Base-by-base conservation (phyloP, 345 rosid genomes). In the Bruguiera gymnorhiza region DNA sequence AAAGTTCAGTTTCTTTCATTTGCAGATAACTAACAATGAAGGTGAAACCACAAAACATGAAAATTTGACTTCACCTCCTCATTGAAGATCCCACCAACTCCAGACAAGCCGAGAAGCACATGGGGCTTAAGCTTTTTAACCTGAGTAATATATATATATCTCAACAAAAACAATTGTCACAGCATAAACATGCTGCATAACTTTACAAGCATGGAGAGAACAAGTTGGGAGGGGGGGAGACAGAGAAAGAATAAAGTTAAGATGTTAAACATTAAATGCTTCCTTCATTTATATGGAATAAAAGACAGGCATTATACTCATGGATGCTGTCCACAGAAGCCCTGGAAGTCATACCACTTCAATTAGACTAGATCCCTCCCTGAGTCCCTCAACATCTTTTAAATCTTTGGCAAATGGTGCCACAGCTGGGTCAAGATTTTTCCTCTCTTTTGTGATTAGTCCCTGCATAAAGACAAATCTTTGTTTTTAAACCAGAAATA, bases 51-150 rank as follows among this genome's bases (percentile, higher is more conserved):
- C 9, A 52, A 31, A 67, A 30, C 57, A 63, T 21, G 52, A 59
- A 62, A 62, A 11, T 50, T 52, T 37, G 67, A n/a, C 20, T 74
- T 67, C 68, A 95, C 99, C 91, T 90, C 96, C 81, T 85, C 96
- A 56, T 63, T 58, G 85, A 95, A 95, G 85, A 92, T 69, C 31
- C 99, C 98, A 65, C 97, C 97, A 75, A 95, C 99, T 80, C 99
- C 98, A 78, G 99, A 95, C 79, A 95, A 82, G 80, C 99, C 99
- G 79, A 95, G 96, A 78, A 95, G 96, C 79, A 90, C 99, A 77
- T 88, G 89, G 21, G 99, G 99, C 80, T 80, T 92, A 74, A 88
- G 83, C 81, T 75, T 86, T 80, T 80, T 95, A 67, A 95, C 93
- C 99, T 95, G 90, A 77, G 78, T 18, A 78, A 30, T 37, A 23